These are phyloP conservation scores for Saccharomycopsis guyanensis DNA, from an alignment of 805 yeast genomes.

Conservation along the genomic window DNA sequence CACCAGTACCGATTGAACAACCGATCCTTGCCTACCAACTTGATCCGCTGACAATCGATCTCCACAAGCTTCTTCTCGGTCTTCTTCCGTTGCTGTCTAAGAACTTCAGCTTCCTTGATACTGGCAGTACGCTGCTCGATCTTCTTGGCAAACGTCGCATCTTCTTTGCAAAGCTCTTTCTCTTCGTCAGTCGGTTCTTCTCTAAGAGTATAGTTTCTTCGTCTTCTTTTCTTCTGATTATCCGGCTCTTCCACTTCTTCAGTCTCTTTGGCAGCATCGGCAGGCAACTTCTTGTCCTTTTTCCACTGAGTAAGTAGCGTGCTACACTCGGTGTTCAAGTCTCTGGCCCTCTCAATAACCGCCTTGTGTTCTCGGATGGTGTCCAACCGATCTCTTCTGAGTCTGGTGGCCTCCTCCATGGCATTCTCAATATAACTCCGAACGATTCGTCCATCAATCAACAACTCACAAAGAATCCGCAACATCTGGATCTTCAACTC, in stretches of 20 bases:
- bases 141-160: conserved; percentile 36
- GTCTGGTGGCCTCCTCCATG: conserved; percentile 51
- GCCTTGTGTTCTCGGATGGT: conserved; percentile 51
- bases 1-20: conserved; percentile 89
- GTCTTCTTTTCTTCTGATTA: conserved; percentile 23
- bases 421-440: conserved; percentile 61
- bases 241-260: conserved; percentile 21
- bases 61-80: conserved; percentile 59
- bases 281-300: conserved; percentile 14
- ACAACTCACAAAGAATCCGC: conserved; percentile 54
- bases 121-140: conserved; percentile 39
- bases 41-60: conserved; percentile 70
- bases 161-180: conserved; percentile 29
- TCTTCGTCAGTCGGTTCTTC: conserved; percentile 37
- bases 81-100: conserved; percentile 41
- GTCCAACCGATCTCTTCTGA: conserved; percentile 64
- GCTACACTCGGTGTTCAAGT: conserved; percentile 34
- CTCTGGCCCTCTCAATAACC: conserved; percentile 43
- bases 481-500: conserved; percentile 50
- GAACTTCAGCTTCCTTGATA: conserved; percentile 33
- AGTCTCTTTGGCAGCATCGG: conserved; percentile 6
- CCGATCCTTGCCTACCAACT: conserved; percentile 74
- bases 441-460: conserved; percentile 50
- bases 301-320: conserved; percentile 21
- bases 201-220: conserved; percentile 28